These are phyloP conservation scores for Microbotryum intermedium DNA, from an alignment of 1,284 basidiomycete species.

Conservation along the genomic window DNA sequence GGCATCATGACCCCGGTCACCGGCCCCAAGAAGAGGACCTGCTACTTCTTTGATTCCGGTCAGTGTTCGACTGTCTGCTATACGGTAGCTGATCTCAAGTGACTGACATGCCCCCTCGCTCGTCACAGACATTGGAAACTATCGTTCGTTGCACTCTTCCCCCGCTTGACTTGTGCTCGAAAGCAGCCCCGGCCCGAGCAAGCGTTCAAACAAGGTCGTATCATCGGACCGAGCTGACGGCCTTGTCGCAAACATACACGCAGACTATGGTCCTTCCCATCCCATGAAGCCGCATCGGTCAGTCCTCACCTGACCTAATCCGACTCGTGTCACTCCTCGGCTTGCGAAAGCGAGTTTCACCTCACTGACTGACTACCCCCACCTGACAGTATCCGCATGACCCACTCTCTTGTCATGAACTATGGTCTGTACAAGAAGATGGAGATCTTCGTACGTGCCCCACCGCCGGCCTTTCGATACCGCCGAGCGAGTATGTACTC, in stretches of 20 bases:
- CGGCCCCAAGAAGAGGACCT: constrained; percentile 28
- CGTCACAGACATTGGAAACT: constrained; percentile 33
- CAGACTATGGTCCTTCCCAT: constrained; percentile 26
- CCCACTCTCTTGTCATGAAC: constrained; percentile 99
- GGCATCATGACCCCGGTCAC: constrained; percentile 27
- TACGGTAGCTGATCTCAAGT: background rate
- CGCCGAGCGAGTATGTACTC: background rate
- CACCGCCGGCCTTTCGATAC: too few species aligned
- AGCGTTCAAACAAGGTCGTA: background rate
- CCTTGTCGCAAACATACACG: background rate
- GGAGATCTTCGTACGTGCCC: constrained; percentile 41
- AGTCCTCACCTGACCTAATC: background rate
- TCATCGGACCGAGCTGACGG: background rate
- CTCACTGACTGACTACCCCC: constrained; percentile 6
- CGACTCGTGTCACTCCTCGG: background rate
- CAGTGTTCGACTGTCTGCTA: too few species aligned
- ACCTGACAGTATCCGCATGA: constrained; percentile 86
- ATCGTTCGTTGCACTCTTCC: constrained; percentile 14
- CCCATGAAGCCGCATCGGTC: constrained; percentile 14
- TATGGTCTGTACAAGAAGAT: constrained; percentile 58
- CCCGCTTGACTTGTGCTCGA: background rate
- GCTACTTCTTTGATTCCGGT: constrained; percentile 69
- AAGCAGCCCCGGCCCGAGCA: too few species aligned
- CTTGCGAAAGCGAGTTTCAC: background rate
- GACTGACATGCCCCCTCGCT: background rate